phyloP scores from a whole-genome alignment of 495 filamentous ascomycete species.

The Neurospora tetraspora region DNA sequence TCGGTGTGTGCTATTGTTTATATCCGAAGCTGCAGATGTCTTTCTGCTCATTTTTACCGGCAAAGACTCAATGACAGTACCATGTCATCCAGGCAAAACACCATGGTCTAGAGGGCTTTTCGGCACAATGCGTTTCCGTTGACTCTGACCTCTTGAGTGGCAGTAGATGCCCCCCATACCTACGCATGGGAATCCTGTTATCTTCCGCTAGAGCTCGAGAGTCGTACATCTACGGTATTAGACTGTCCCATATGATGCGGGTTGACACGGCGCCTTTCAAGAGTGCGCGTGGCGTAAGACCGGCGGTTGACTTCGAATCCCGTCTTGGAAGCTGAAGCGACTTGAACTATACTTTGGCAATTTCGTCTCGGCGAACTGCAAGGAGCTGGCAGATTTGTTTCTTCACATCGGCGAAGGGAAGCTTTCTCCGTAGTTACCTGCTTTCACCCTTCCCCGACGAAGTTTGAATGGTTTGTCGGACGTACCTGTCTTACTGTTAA shows the following conservation, averaged over 20 bases:
- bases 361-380: background rate
- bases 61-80: background rate
- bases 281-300: background rate
- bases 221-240: background rate
- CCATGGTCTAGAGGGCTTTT: background rate
- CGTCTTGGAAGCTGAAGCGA: background rate
- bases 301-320: background rate
- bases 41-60: background rate
- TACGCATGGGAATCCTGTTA: background rate
- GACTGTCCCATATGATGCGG: background rate
- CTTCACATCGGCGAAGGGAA: background rate
- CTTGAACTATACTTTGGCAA: background rate
- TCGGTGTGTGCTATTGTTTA: background rate
- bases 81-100: background rate
- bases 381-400: background rate
- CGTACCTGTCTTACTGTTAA: background rate
- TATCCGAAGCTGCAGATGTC: background rate
- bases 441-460: background rate
- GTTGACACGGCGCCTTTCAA: background rate
- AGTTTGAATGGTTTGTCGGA: background rate
- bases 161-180: background rate
- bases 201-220: background rate
- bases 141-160: background rate
- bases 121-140: background rate
- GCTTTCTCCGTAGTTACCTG: background rate